Base-by-base conservation (phyloP, 2,329 filamentous ascomycete genomes). In the Scopulariopsis brevicaulis region DNA sequence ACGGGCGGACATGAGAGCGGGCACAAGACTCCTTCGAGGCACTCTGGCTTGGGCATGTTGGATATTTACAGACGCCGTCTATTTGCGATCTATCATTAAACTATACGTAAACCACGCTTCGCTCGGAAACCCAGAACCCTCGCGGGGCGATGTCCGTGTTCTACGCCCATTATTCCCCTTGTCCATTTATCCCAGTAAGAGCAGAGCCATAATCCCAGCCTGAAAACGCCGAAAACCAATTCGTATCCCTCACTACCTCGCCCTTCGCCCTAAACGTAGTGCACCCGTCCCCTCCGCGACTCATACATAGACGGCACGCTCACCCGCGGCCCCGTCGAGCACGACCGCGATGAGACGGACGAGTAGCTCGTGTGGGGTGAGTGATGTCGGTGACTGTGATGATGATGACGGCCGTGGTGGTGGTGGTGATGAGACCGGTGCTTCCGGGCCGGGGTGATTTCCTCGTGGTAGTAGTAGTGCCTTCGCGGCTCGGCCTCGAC, bases 391-490 rank as follows among this genome's bases (percentile, higher is more conserved):
- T 74, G n/a, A 65, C 69, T n/a, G 70, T 71, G 54, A 68, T 64
- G 24, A 69, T 71, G 32, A 65, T 73, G 48, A 71, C 70, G 4
- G 65, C 73, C 63, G 70, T 74, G 60, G 71, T 74, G 51, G 71
- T 74, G 51, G 64, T 73, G 12, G 66, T 73, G 8, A 73, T 71
- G 0, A 66, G 70, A 4, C 71, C 73, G 40, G 66, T 64, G 35
- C 60, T 70, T 58, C 48, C 76, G 70, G 59, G 74, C 70, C 51
- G 78, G 78, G 53, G 78, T 72, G 62, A 76, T 72, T 63, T 81
- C 78, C 69, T 81, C 76, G 65, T 75, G 75, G 67, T 81, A 80
- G 71, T 82, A 82, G 70, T 82, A 79, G 53, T 73, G 73, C 48
- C 72, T 74, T 34, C 66, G 68, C 58, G 75, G 73, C 59, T 73